phyloP scores from a whole-genome alignment of 1,284 basidiomycete species.

The Lentinus polychrous region DNA sequence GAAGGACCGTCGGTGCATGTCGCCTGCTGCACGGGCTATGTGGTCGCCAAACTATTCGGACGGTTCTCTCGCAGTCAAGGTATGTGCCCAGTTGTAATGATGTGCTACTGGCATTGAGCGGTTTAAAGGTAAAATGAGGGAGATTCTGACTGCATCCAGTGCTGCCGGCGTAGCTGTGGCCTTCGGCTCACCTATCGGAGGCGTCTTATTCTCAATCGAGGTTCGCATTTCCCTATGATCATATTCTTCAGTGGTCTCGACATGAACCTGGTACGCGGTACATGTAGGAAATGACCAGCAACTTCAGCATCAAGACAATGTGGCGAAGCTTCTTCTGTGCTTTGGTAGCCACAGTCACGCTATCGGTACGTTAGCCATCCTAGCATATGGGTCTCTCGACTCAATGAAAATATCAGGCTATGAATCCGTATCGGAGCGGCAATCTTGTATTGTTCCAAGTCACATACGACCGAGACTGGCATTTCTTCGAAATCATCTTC shows the following conservation, averaged over 20 bases:
- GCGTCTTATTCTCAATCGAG: constrained; percentile 90
- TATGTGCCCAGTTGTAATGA: constrained; percentile 28
- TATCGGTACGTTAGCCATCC: constrained; percentile 61
- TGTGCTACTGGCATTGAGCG: background rate
- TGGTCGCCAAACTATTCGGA: constrained; percentile 79
- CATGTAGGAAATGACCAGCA: constrained; percentile 91
- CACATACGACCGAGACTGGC: constrained; percentile 97
- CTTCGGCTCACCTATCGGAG: constrained; percentile 96
- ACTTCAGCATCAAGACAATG: constrained; percentile 96
- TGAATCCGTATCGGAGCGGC: constrained; percentile 98
- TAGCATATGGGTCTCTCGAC: background rate
- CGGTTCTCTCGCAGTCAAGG: constrained; percentile 86
- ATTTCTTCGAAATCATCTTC: constrained; percentile 98
- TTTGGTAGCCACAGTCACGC: constrained; percentile 90
- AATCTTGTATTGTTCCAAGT: constrained; percentile 98
- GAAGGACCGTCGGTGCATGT: constrained; percentile 99
- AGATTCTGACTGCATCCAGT: constrained; percentile 91
- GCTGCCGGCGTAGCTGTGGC: constrained; percentile 97
- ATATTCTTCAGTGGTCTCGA: no score
- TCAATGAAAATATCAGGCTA: constrained; percentile 27
- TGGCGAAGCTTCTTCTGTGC: constrained; percentile 98
- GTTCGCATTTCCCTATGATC: constrained; percentile 29
- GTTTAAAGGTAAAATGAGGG: constrained; percentile 82
- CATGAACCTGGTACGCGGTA: no score
- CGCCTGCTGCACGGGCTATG: constrained; percentile 88